Evolutionary conservation across 1,139 yeast genomes (phyloP).

Genomic region (Yamadazyma trypodendri): DNA sequence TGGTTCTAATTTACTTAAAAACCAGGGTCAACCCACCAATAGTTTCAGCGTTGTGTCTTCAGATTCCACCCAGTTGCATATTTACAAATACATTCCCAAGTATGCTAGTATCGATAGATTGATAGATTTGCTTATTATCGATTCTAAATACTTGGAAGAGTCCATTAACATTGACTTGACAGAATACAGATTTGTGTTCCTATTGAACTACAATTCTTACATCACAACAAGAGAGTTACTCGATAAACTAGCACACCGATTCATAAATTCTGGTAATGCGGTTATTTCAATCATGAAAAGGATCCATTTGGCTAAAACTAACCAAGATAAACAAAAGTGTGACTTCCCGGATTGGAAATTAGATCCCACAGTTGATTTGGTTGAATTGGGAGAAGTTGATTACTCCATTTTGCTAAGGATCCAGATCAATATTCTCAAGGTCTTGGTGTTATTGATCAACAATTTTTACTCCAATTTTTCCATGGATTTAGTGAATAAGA

Average conservation of each 20-base stretch:
- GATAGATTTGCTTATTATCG: slow-evolving; percentile 42
- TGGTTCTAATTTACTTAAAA: slow-evolving; percentile 1
- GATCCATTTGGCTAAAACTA: slow-evolving; percentile 15
- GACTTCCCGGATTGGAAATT: slow-evolving; percentile 57
- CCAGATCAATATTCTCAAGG: slow-evolving; percentile 80
- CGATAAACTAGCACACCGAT: slow-evolving; percentile 44
- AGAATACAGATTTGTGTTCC: slow-evolving; percentile 45
- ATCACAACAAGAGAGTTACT: slow-evolving; percentile 43
- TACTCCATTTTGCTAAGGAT: slow-evolving; percentile 65
- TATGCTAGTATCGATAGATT: slow-evolving; percentile 41
- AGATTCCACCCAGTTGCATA: slow-evolving; percentile 18
- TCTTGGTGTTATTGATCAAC: slow-evolving; percentile 66
- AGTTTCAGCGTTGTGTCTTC: slow-evolving; percentile 16
- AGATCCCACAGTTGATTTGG: slow-evolving; percentile 35
- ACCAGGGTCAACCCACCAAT: slow-evolving; percentile 7
- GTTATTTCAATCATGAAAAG: slow-evolving; percentile 47
- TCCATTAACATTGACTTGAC: slow-evolving; percentile 40
- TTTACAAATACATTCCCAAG: slow-evolving; percentile 36
- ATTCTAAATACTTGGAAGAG: slow-evolving; percentile 38
- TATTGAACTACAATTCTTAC: slow-evolving; percentile 43
- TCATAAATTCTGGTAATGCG: slow-evolving; percentile 48
- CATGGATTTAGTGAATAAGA: slow-evolving; percentile 62
- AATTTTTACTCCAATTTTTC: slow-evolving; percentile 77
- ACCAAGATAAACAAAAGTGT: slow-evolving; percentile 8
- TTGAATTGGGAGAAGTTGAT: slow-evolving; percentile 45